Conservation (phyloP, 2,329 filamentous ascomycete species). For the Pseudogymnoascus sp. region DNA sequence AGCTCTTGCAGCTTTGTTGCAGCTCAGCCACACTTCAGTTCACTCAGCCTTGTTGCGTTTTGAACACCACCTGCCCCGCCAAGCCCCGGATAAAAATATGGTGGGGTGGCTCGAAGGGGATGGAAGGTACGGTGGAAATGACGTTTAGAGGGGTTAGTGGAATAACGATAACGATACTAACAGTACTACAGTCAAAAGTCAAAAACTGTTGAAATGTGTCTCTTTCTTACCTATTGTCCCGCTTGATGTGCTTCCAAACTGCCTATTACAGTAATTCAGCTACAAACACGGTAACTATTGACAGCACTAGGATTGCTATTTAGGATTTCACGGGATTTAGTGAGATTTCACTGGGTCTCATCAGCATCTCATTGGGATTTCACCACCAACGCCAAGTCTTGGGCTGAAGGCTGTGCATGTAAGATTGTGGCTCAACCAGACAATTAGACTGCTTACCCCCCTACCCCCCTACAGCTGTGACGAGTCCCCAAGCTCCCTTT, state of each 20-base stretch:
- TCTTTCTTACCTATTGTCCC: neutral
- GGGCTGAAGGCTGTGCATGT: neutral
- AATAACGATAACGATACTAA: too few species aligned
- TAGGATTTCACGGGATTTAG: neutral
- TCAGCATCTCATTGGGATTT: neutral
- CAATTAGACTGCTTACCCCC: neutral
- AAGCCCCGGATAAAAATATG: neutral
- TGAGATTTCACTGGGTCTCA: neutral
- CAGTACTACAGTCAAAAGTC: too few species aligned
- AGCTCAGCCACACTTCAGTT: neutral
- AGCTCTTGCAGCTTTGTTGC: neutral
- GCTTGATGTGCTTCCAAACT: neutral
- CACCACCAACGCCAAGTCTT: neutral
- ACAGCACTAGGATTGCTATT: neutral
- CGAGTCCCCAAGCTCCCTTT: neutral
- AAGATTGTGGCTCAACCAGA: neutral
- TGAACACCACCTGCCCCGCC: neutral
- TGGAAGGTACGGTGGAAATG: neutral
- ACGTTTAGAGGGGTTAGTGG: neutral
- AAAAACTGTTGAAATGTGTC: neutral
- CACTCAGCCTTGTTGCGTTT: neutral
- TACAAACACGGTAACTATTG: neutral
- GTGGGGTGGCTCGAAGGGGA: neutral
- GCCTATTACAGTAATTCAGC: neutral
- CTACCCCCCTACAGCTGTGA: neutral